Evolutionary conservation across 2,329 filamentous ascomycete genomes (phyloP).

Genomic region (Fusarium oxysporum): DNA sequence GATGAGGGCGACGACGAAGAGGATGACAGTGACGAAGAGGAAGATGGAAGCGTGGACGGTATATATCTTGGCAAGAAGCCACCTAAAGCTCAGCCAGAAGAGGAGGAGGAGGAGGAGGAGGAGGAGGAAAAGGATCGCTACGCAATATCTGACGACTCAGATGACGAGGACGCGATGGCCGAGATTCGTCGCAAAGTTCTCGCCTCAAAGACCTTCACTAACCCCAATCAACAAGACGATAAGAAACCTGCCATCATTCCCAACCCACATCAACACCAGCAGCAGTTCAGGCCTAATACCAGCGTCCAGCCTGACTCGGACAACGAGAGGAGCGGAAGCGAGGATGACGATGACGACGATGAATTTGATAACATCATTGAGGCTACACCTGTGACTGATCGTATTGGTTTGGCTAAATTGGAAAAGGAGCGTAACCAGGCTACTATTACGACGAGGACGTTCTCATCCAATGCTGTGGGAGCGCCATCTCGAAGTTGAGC

Average conservation of each 20-base stretch:
- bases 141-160: constrained; percentile 81
- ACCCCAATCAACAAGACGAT: constrained; percentile 53
- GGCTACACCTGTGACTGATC: constrained; percentile 89
- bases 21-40: constrained; percentile 58
- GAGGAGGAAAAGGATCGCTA: constrained; percentile 73
- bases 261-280: constrained; percentile 59
- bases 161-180: constrained; percentile 89
- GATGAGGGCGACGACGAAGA: constrained; percentile 62
- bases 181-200: constrained; percentile 91
- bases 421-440: constrained; percentile 66
- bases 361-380: constrained; percentile 95
- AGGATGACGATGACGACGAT: constrained; percentile 68
- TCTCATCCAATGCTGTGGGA: constrained; percentile 61
- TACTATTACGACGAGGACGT: constrained; percentile 62
- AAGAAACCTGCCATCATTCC: constrained; percentile 74
- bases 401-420: constrained; percentile 73
- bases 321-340: constrained; percentile 56
- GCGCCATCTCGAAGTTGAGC: constrained; percentile 61
- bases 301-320: constrained; percentile 80
- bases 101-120: constrained; percentile 61
- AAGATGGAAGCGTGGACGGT: constrained; percentile 63
- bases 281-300: constrained; percentile 67
- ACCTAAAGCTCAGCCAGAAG: constrained; percentile 46
- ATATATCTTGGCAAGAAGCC: constrained; percentile 71
- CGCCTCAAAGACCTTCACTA: constrained; percentile 86